These are phyloP conservation scores for Candida insectalens DNA, from an alignment of 805 yeast genomes.

Conservation along the genomic window DNA sequence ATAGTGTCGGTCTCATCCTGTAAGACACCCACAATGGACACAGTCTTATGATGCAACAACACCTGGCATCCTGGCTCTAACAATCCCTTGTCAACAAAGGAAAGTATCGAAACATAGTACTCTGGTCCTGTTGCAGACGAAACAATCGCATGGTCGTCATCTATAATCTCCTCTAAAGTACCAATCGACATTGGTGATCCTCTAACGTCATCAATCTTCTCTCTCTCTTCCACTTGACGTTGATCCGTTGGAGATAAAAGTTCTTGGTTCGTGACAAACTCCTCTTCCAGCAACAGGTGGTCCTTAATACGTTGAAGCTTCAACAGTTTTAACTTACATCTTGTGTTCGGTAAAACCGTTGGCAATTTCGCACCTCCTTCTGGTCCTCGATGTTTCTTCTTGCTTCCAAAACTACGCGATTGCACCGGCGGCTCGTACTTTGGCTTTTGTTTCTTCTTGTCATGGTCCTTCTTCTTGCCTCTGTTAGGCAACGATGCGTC, in stretches of 20 bases:
- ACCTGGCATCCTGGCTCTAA: slow-evolving; percentile 97
- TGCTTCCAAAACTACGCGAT: slow-evolving; percentile 73
- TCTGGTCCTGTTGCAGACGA: slow-evolving; percentile 95
- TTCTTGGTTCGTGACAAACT: slow-evolving; percentile 91
- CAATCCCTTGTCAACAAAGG: slow-evolving; percentile 93
- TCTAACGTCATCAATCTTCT: slow-evolving; percentile 88
- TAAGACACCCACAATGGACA: slow-evolving; percentile 93
- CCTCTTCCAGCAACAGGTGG: slow-evolving; percentile 89
- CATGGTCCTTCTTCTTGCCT: slow-evolving; percentile 24
- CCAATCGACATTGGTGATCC: slow-evolving; percentile 97
- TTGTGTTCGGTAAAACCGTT: slow-evolving; percentile 78
- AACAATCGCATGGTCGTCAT: slow-evolving; percentile 98
- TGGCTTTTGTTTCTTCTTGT: slow-evolving; percentile 71
- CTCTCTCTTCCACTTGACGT: slow-evolving; percentile 91
- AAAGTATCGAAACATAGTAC: slow-evolving; percentile 89
- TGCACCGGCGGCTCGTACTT: slow-evolving; percentile 98
- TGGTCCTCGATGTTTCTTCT: slow-evolving; percentile 81
- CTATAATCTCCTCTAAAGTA: slow-evolving; percentile 92
- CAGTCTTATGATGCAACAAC: slow-evolving; percentile 88
- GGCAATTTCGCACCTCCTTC: slow-evolving; percentile 70
- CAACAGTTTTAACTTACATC: slow-evolving; percentile 84
- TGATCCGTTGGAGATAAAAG: slow-evolving; percentile 93
- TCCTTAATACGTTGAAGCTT: slow-evolving; percentile 96
- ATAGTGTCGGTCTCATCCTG: slow-evolving; percentile 98
- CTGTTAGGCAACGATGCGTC: slow-evolving; percentile 26